Conservation (phyloP, 2,329 filamentous ascomycete species). For the Hymenotorrendiella dingleyae region DNA sequence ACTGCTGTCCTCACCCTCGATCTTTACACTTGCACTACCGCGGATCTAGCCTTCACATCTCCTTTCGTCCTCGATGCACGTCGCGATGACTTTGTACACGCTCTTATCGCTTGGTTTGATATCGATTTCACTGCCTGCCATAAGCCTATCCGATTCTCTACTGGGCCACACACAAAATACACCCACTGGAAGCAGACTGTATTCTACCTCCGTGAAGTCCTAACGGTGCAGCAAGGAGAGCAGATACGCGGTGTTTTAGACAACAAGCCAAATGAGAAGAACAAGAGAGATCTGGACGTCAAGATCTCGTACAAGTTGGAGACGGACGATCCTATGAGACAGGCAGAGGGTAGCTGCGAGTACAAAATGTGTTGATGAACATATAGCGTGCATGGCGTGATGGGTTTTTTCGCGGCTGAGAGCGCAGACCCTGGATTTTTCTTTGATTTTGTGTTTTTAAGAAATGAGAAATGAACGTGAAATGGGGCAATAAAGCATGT, state of each 20-base stretch:
- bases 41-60: slow-evolving; percentile 76
- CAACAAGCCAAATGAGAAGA: slow-evolving; percentile 88
- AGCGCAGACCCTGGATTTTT: slow-evolving; percentile 27
- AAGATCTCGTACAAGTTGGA: slow-evolving; percentile 76
- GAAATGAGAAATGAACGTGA: too few species aligned
- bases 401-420: slow-evolving; percentile 29
- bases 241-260: slow-evolving; percentile 65
- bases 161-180: slow-evolving; percentile 96
- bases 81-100: slow-evolving; percentile 92
- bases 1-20: slow-evolving; percentile 80
- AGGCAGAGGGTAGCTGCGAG: slow-evolving; percentile 61
- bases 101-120: slow-evolving; percentile 97
- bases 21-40: slow-evolving; percentile 80
- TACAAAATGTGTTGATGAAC: slow-evolving; percentile 71
- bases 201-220: slow-evolving; percentile 89
- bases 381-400: slow-evolving; percentile 8
- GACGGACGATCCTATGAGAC: slow-evolving; percentile 66
- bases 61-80: slow-evolving; percentile 72
- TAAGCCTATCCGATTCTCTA: slow-evolving; percentile 95
- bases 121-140: slow-evolving; percentile 98
- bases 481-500: too few species aligned
- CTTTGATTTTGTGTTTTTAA: too few species aligned
- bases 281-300: slow-evolving; percentile 92
- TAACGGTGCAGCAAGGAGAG: slow-evolving; percentile 88
- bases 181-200: slow-evolving; percentile 99